Evolutionary conservation across 164 flowering plant genomes (phyloP), one percentile per base, ranked within the genome.

Genomic region (Euptelea pleiosperma): DNA sequence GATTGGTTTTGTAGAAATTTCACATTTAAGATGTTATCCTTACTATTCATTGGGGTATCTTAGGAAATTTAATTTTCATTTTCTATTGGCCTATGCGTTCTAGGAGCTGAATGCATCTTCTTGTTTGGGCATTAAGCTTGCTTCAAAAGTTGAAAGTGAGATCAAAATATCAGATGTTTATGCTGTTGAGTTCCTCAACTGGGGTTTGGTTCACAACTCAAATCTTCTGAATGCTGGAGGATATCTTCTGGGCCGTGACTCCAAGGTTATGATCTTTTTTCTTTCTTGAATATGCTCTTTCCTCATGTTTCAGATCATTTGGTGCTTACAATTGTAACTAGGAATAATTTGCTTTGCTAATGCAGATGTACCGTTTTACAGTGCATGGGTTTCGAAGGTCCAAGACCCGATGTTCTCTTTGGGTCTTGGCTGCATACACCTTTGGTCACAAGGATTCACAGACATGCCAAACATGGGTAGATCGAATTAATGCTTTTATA

Each of bases 311-410:
- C 25, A 2, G 18, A 35, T 61, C 7, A 14, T 42, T 16, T 25
- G 35, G 3, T 57, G 7, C 6, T 29, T 52, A 14, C n/a, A n/a
- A 25, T 43, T 28, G 34, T 10, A 29, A 26, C 8, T 26, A 19
- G 37, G 33, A 25, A 2, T 11, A 19, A 57, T 63, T 50, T 47
- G 44, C 29, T 66, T 62, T 19, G 12, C 4, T 75, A 55, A 10
- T 68, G 73, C 80, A 87, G 96, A 87, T 89, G 93, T 67, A 80
- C 69, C 80, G 85, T 25, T 92, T 92, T 68, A 75, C 67, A 18
- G 85, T 92, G 65, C 90, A 85, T 61, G 78, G 81, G 58, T 69
- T 73, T 55, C 76, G 73, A 56, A 84, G 65, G 50, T 82, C 85
- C 49, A 75, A 70, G 72, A 60, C 57, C 45, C 73, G 63, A 46